Evolutionary conservation across 805 yeast species (phyloP).

Genomic region (Blastobotrys robertii): DNA sequence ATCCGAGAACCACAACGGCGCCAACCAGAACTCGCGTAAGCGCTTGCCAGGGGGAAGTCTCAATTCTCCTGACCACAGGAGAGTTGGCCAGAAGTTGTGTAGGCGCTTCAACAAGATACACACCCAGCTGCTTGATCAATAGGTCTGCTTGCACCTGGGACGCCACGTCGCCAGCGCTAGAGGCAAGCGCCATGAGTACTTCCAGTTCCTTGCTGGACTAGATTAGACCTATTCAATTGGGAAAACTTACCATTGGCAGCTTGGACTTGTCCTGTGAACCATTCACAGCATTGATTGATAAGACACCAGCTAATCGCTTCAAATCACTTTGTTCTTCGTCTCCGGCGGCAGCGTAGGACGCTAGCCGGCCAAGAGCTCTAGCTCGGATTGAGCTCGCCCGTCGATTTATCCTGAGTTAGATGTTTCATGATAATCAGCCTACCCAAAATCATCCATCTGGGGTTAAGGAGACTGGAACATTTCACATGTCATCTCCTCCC

Average conservation of each 20-base stretch:
- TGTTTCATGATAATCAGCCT: not conserved
- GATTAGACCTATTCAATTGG: conserved; percentile 7
- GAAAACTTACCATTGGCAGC: conserved; percentile 16
- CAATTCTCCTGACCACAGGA: conserved; percentile 18
- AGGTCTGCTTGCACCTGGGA: conserved; percentile 33
- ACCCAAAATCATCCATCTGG: conserved; percentile 16
- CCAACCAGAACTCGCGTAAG: conserved; percentile 29
- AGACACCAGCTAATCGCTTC: not conserved
- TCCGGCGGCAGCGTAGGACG: conserved; percentile 10
- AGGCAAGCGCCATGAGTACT: conserved; percentile 46
- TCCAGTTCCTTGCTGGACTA: conserved; percentile 35
- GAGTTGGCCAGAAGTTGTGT: conserved; percentile 32
- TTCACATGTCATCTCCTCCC: too few relatives aligned
- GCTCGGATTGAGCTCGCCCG: conserved; percentile 26
- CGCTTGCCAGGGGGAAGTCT: conserved; percentile 36
- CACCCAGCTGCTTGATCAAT: conserved; percentile 36
- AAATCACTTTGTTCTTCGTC: not conserved
- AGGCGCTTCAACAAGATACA: conserved; percentile 39
- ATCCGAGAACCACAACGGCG: conserved; percentile 26
- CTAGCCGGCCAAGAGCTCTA: conserved; percentile 31
- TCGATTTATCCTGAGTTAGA: conserved; percentile 26
- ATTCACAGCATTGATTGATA: conserved; percentile 21
- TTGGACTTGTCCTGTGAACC: conserved; percentile 15
- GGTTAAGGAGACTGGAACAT: not conserved
- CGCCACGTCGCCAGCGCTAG: conserved; percentile 30